phyloP scores from a whole-genome alignment of 257 asterid species.

The Agastache rugosa region DNA sequence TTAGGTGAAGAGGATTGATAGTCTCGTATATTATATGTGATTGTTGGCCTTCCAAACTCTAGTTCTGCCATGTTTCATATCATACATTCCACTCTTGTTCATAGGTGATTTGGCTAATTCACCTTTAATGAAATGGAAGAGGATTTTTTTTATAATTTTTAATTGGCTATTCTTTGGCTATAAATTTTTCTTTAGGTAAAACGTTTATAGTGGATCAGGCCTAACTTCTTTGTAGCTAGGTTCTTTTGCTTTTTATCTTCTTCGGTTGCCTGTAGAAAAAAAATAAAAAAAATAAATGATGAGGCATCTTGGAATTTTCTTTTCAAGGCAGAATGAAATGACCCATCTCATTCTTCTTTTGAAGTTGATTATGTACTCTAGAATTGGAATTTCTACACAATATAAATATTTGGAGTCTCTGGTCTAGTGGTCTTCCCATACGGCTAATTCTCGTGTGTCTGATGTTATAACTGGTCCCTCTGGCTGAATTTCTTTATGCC shows the following conservation, averaged over 20 bases:
- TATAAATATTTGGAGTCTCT: neutral
- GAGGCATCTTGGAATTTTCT: neutral
- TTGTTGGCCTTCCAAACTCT: neutral
- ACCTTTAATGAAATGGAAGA: neutral
- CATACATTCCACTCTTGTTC: neutral
- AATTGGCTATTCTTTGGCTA: neutral
- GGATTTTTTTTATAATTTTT: too few relatives aligned
- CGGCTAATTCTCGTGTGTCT: neutral
- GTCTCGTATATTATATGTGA: neutral
- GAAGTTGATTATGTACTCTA: neutral
- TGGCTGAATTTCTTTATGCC: neutral
- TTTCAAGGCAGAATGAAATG: neutral
- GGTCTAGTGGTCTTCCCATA: neutral
- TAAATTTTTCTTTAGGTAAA: neutral
- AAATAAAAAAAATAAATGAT: too few relatives aligned
- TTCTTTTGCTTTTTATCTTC: too few relatives aligned
- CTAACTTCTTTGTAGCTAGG: neutral
- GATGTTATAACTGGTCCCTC: neutral
- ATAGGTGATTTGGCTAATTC: too few relatives aligned
- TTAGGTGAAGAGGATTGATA: neutral
- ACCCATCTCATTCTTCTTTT: too few relatives aligned
- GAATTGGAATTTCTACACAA: neutral
- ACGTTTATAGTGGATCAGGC: neutral
- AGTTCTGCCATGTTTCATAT: neutral
- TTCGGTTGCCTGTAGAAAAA: too few relatives aligned